A percentile compares a stretch with the other conserved stretches of the same genome.
These are phyloP conservation scores for Solanum sejunctum DNA, from an alignment of 257 asterid species.

Conservation along the genomic window DNA sequence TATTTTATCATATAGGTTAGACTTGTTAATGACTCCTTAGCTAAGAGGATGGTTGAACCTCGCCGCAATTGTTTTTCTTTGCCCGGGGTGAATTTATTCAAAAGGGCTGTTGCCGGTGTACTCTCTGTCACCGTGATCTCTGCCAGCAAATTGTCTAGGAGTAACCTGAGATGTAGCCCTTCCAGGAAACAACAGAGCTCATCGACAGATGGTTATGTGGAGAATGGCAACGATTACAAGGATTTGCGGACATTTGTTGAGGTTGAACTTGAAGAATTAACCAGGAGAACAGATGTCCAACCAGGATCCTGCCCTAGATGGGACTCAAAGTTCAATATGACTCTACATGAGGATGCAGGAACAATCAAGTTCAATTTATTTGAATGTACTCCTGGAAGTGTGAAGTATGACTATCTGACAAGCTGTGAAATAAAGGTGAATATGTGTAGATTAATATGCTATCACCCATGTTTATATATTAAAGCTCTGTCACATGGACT, in stretches of 20 bases:
- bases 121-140: constrained; percentile 54
- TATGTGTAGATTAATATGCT: not conserved
- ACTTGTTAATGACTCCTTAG: constrained; percentile 59
- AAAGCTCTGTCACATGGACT: not conserved
- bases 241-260: constrained; percentile 75
- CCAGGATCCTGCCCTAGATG: constrained; percentile 69
- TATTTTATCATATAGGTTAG: constrained; percentile 35
- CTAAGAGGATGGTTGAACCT: constrained; percentile 91
- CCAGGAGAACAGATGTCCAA: constrained; percentile 57
- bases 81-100: constrained; percentile 59
- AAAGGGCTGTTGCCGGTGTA: constrained; percentile 75
- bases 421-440: constrained; percentile 89
- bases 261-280: constrained; percentile 77
- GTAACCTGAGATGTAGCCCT: constrained; percentile 28
- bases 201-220: constrained; percentile 16
- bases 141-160: constrained; percentile 50
- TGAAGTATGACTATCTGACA: constrained; percentile 67
- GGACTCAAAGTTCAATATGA: constrained; percentile 71
- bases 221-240: constrained; percentile 28
- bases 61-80: constrained; percentile 82
- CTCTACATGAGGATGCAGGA: constrained; percentile 75
- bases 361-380: constrained; percentile 59
- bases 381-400: constrained; percentile 56
- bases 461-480: not conserved
- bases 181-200: constrained; percentile 28